Evolutionary conservation across 805 yeast genomes (phyloP).

Genomic region (Saccharomycopsis babjevae): DNA sequence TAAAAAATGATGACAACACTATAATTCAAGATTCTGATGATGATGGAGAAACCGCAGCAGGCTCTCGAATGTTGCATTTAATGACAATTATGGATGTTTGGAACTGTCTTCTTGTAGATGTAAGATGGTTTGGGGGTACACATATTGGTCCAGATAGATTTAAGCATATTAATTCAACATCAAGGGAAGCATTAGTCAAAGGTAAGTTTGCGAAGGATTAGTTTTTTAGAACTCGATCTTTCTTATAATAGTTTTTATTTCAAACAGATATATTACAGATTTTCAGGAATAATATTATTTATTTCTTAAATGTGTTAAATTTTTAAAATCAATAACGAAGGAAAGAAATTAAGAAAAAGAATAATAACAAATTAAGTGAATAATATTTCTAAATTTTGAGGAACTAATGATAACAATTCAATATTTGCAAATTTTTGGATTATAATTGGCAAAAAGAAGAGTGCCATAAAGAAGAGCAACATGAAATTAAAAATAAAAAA

Average conservation of each 20-base stretch:
- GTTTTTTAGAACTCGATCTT: too few relatives aligned
- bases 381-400: slow-evolving; percentile 24
- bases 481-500: slow-evolving; percentile 28
- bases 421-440: slow-evolving; percentile 25
- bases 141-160: slow-evolving; percentile 91
- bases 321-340: background rate
- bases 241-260: background rate
- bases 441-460: background rate
- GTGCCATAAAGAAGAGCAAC: slow-evolving; percentile 30
- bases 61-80: slow-evolving; percentile 72
- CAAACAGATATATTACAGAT: background rate
- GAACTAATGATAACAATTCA: slow-evolving; percentile 30
- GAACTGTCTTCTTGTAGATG: slow-evolving; percentile 68
- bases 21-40: slow-evolving; percentile 73
- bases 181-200: slow-evolving; percentile 69
- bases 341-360: background rate
- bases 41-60: slow-evolving; percentile 97
- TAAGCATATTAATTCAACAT: slow-evolving; percentile 82
- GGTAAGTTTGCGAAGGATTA: slow-evolving; percentile 38
- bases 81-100: slow-evolving; percentile 69
- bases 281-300: background rate
- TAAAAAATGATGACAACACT: slow-evolving; percentile 38
- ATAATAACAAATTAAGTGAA: background rate
- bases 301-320: background rate
- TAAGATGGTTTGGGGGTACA: slow-evolving; percentile 89